Evolutionary conservation across 495 filamentous ascomycete genomes (phyloP), one percentile per base, ranked within the genome.

Genomic region (Cenococcum geophilum): DNA sequence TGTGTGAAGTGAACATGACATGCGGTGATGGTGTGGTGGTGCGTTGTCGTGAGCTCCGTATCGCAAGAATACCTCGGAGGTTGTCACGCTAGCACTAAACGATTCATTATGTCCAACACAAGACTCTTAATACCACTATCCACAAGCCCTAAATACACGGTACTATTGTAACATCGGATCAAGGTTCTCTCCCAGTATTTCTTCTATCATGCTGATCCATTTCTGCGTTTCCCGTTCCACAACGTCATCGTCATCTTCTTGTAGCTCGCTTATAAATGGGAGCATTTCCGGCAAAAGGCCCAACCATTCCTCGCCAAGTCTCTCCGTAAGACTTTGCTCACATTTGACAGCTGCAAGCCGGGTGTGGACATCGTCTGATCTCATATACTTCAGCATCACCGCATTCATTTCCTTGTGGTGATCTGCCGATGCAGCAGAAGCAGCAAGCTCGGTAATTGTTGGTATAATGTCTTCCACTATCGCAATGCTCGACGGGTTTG

Each of bases 231-330:
- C 92, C 65, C 84, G 76, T 78, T 97, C 93, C 42, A 98, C 92
- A 23, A 73, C 77, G 74, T 97, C 92, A 64, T 97, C 90, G 64
- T 96, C 93, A 72, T 98, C 93, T 73, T 98, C 95, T 77, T 93
- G 87, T 63, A 95, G 69, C 74, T 98, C 93, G 62, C 87, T 92
- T 54, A 98, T 93, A 57, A 89, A 88, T 35, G 93, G 93, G 65
- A 97, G 76, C 85, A 96, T 96, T 80, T 98, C 92, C 0, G 92
- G 89, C 71, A 97, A 74, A 72, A 92, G 78, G 1, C 83, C 80
- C 60, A 97, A 73, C 95, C 95, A 97, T 65, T 97, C 93, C 67
- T 97, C 90, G 22, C 90, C 91, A 22, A 97, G 73, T 57, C 82
- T 77, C 55, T 84, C 80, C 21, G 91, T 92, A 53, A 98, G 78